Base-by-base conservation (phyloP, 2,329 filamentous ascomycete genomes). In the Colletotrichum sp. region DNA sequence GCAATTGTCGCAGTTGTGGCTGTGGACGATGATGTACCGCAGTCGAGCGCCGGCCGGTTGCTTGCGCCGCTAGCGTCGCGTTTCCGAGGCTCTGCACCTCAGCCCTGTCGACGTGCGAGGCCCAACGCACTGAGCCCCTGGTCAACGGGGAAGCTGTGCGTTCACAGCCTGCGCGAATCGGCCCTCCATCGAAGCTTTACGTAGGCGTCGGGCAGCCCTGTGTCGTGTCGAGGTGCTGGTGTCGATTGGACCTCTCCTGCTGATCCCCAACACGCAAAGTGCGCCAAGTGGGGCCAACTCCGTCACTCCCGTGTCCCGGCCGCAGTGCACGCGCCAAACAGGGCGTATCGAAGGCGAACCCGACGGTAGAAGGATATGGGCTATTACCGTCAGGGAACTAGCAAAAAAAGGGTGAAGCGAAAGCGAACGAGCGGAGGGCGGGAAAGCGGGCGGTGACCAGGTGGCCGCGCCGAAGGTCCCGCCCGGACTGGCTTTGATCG, bases 291-390 rank as follows among this genome's bases (percentile, higher is more conserved):
- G 74, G 55, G 49, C 55, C 13, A 26, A 60, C 32, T 76, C 65
- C 74, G 74, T 69, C 74, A 76, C 70, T 69, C 64, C 64, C 65
- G 73, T 69, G 52, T 69, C 65, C 73, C 70, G 57, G 34, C 63
- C 69, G 64, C 69, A 68, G 73, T 44, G 57, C 62, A 16, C 36
- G 55, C 55, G 55, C 55, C 55, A 65, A 67, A 60, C 52, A 62
- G 57, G 72, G 67, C 39, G 69, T 44, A 26, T 52, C 44, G 44
- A 52, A 21, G 44, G 44, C 44, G 44, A 52, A 52, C 44, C 44
- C 44, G 44, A 52, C 44, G 67, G 68, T 68, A 34, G 62, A 60
- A 62, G 36, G 44, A 52, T 21, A 52, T 13, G 44, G 44, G n/a
- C 44, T 13, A 13, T 52, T 21, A 21, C 44, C 44, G 12, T 13